Base-by-base conservation (phyloP, 495 filamentous ascomycete species). In the Evansstolkia leycettana region DNA sequence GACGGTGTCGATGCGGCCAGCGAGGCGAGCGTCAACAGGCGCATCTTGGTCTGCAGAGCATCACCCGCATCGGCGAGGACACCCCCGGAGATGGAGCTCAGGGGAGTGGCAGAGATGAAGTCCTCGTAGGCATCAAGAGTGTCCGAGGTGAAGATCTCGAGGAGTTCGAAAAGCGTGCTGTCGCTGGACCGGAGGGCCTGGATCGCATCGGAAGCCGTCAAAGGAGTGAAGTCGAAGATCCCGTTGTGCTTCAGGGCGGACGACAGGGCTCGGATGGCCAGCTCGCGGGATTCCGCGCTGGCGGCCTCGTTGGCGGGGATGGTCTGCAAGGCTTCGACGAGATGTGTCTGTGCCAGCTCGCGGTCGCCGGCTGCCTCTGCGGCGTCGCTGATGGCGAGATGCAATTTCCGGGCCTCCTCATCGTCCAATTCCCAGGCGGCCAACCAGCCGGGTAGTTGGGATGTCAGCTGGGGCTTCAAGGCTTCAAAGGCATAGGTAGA, bases 71-170 rank as follows among this genome's bases (percentile, higher is more conserved):
- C 65, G 42, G 65, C 52, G 39, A 68, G 50, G 13, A 64, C 63
- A 13, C 60, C 62, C 25, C 51, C 51, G 17, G 62, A 64, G 48
- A 68, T 65, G 34, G 54, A 55, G 25, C 51, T 41, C 35, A 68
- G 52, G 8, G 60, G 62, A 39, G 43, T 62, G 43, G 62, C 45
- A 31, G 52, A 39, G 41, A 80, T 74, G 65, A 96, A 96, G 55
- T 90, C 88, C 50, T 84, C 81, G 66, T 92, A 94, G 52, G 94
- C 85, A 46, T 95, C 92, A 31, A 94, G 71, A 32, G 82, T 76
- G 51, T 96, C 85, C 40, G 88, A 80, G 42, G 81, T 81, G 65
- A 99, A 95, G 55, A 96, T 83, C 44, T 94, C 89, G 37, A 95
- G 76, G 9, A 99, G 76, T 56, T 96, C 84, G 45, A 78, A 86